Percentiles rank a stretch among this genome's conserved stretches.
phyloP scores from a whole-genome alignment of 768 basidiomycete species.

The Kwoniella dendrophila region DNA sequence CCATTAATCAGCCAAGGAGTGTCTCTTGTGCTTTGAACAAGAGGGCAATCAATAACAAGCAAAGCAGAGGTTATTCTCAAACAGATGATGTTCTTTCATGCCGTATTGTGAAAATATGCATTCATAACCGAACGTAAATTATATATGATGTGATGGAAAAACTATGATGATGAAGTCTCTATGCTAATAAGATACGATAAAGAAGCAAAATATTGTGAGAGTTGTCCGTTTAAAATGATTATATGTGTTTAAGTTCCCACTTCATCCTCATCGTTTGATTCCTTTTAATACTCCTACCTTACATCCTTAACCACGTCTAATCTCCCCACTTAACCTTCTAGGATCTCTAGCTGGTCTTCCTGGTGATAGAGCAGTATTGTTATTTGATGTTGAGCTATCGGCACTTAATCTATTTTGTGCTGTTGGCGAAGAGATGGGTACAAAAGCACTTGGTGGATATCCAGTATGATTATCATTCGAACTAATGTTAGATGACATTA shows the following conservation, averaged over 20 bases:
- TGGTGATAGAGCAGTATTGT: constrained; percentile 1
- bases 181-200: not conserved
- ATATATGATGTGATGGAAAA: no score
- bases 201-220: not conserved
- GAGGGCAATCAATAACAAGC: not conserved
- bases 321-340: constrained; percentile 20
- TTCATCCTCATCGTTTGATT: not conserved
- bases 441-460: constrained; percentile 25
- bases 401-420: not conserved
- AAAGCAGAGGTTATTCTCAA: no score
- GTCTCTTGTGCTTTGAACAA: not conserved
- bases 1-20: no score
- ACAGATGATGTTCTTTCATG: no score
- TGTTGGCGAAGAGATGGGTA: constrained; percentile 11
- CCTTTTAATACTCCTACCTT: not conserved
- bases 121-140: no score
- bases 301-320: not conserved
- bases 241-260: no score
- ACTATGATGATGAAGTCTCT: no score
- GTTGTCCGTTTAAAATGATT: not conserved
- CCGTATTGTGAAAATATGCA: no score
- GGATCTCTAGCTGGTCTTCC: constrained; percentile 19
- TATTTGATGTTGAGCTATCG: not conserved
- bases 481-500: not conserved
- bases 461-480: no score